Evolutionary conservation across 495 filamentous ascomycete genomes (phyloP).

Genomic region (Darksidea phi): DNA sequence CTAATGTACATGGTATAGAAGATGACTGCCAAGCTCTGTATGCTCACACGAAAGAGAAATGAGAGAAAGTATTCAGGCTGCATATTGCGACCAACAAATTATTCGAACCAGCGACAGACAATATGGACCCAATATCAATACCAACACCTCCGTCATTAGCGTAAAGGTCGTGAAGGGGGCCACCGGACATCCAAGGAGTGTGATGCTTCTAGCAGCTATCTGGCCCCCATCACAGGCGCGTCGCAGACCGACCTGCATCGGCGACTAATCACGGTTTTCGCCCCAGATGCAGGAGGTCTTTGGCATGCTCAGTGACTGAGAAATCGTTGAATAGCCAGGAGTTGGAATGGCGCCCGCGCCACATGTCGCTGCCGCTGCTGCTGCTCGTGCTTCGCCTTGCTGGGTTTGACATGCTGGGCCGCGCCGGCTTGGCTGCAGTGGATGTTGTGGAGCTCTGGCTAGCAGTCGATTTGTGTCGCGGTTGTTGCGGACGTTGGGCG

Average conservation of each 20-base stretch:
- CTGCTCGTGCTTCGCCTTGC: constrained; percentile 21
- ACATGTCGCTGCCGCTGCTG: constrained; percentile 34
- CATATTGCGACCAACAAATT: constrained; percentile 1
- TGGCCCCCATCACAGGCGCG: constrained; percentile 17
- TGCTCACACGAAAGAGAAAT: not conserved
- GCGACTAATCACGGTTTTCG: constrained; percentile 15
- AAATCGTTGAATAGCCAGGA: constrained; percentile 38
- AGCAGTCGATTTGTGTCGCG: constrained; percentile 25
- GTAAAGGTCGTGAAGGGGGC: constrained; percentile 11
- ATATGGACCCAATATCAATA: constrained; percentile 7
- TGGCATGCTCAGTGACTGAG: constrained; percentile 30
- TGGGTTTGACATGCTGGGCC: constrained; percentile 18
- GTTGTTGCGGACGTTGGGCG: constrained; percentile 23
- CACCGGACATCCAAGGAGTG: constrained; percentile 23
- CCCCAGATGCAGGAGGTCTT: constrained; percentile 29
- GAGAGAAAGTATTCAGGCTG: not conserved
- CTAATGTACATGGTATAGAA: constrained; percentile 25
- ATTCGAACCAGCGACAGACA: constrained; percentile 24
- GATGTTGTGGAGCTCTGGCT: constrained; percentile 25
- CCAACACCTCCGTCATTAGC: constrained; percentile 1
- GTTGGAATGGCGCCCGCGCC: constrained; percentile 36
- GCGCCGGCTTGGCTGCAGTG: constrained; percentile 3
- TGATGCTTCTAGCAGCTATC: constrained; percentile 22
- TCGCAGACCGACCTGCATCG: constrained; percentile 23
- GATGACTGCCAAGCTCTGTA: constrained; percentile 8